These are phyloP conservation scores for Vickermania spadyakhi DNA, from an alignment of 208 protist genomes.

Conservation along the genomic window DNA sequence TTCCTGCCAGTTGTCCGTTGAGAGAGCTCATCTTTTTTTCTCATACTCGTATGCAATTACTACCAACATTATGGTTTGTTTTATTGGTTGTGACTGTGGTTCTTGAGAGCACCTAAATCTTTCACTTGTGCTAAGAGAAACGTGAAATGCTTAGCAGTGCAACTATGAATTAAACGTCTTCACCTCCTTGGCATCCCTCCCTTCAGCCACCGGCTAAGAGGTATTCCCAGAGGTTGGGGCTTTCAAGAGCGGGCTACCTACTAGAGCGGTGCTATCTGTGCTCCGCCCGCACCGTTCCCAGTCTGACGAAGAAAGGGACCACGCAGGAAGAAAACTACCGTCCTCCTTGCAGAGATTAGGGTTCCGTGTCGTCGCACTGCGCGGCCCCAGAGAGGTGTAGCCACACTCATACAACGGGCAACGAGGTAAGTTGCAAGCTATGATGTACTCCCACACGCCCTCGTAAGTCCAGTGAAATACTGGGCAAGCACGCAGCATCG, in stretches of 20 bases:
- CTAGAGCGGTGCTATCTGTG: neutral
- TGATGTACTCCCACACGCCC: constrained; percentile 77
- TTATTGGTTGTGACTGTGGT: no score
- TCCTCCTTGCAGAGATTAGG: constrained; percentile 27
- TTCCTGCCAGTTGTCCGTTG: no score
- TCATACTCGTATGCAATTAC: no score
- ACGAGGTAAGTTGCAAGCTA: constrained; percentile 43
- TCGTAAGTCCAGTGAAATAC: constrained; percentile 76
- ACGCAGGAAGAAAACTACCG: constrained; percentile 64
- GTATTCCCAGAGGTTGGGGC: neutral
- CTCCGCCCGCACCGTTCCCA: constrained; percentile 37
- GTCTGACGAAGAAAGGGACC: constrained; percentile 27
- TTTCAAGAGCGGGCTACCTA: neutral
- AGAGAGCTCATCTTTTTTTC: no score
- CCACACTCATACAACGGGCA: constrained; percentile 81
- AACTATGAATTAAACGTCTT: no score
- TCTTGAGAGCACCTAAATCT: no score
- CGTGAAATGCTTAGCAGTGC: no score
- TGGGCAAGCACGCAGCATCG: constrained; percentile 77
- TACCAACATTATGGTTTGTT: no score
- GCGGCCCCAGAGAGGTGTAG: constrained; percentile 80
- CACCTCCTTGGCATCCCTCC: no score
- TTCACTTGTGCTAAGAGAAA: no score
- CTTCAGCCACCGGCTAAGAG: no score
- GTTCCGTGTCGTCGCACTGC: constrained; percentile 46